Base-by-base conservation (phyloP, 768 basidiomycete genomes). In the Gloeostereum incarnatum region DNA sequence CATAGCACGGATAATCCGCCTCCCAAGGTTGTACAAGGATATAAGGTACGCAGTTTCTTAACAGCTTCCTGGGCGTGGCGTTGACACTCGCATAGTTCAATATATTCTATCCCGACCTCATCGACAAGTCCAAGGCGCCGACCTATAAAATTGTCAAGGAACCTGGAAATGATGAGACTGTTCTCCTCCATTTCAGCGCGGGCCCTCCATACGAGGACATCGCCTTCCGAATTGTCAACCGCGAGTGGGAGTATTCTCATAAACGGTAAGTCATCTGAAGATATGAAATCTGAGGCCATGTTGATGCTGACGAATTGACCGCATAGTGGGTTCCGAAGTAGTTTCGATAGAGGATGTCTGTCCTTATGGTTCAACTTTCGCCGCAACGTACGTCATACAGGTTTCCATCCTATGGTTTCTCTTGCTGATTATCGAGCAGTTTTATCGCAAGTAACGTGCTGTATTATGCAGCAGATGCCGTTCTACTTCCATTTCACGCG, bases 171-270 rank as follows among this genome's bases (percentile, higher is more conserved):
- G 89, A 92, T 43, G 96, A 99, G 39, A 98, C 94, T 1, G 87
- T 89, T 9, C 68, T 96, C 16, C 61, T 99, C 21, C 80, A 92
- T 51, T 99, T 99, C 64, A 90, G 78, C 47, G 90, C 96, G 21
- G 96, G 96, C 6, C 93, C 94, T 36, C 94, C 94, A 0, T 99
- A 99, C 55, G 94, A 99, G 60, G 96, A 98, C 48, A 93, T 98
- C 45, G 96, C 96, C 6, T 99, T 99, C 68, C 75, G 90, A 43
- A 94, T 99, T 44, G 94, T 99, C 42, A 90, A 96, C 51, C 75
- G 90, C 38, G 92, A 96, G 58, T 99, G 96, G 96, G 96, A 98
- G 50, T 94, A 88, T 59, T 93, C 90, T 26, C 93, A 98, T 53
- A 96, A 94, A 67, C 77, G 90, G 89, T 88, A 56, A 38, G 63